Conservation (phyloP, 2,329 filamentous ascomycete species). For the Ceratocystis destructans region DNA sequence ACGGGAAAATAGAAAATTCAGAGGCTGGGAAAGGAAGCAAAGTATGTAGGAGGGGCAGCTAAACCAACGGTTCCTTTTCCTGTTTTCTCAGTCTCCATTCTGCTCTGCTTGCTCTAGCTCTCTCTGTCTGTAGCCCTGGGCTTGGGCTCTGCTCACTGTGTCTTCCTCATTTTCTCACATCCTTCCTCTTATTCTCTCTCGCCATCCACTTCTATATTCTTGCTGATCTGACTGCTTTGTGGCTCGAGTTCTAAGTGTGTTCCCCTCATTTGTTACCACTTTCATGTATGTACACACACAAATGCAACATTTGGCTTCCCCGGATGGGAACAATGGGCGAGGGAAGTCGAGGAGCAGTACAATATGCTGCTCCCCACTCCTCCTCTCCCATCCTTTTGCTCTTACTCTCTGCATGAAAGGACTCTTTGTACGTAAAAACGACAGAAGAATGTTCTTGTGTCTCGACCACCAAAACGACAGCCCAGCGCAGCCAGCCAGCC, state of each 20-base stretch:
- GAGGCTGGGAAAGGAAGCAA: slow-evolving; percentile 8
- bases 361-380: neutral
- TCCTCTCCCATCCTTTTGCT: neutral
- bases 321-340: neutral
- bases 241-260: neutral
- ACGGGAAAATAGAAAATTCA: neutral
- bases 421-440: too few relatives aligned
- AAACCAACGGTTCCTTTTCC: neutral
- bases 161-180: neutral
- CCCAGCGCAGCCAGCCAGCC: neutral
- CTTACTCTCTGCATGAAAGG: neutral
- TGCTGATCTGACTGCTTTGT: neutral
- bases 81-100: slow-evolving; percentile 4
- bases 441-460: too few relatives aligned
- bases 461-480: neutral
- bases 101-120: neutral
- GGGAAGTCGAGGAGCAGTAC: neutral
- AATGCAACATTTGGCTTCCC: neutral
- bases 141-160: neutral
- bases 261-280: neutral
- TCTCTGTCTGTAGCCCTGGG: neutral
- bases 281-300: neutral
- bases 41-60: neutral
- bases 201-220: neutral
- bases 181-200: neutral